These are phyloP conservation scores for Sherardia arvensis DNA, from an alignment of 257 asterid genomes.

Conservation along the genomic window DNA sequence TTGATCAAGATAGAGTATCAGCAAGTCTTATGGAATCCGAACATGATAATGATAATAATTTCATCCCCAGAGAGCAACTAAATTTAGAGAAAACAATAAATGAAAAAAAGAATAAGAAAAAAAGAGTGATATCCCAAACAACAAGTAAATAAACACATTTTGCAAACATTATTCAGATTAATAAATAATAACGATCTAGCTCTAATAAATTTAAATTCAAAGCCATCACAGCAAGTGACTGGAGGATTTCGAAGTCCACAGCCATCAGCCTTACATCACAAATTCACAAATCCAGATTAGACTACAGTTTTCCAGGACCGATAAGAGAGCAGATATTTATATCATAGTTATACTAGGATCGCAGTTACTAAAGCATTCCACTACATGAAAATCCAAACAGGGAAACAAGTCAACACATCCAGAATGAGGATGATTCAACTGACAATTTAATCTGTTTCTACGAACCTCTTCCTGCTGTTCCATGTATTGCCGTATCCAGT, in stretches of 20 bases:
- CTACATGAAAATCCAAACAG: not conserved
- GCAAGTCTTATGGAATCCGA: not conserved
- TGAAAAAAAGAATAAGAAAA: too few relatives aligned
- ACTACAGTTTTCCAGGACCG: not conserved
- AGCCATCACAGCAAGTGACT: not conserved
- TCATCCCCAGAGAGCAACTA: not conserved
- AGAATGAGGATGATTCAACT: not conserved
- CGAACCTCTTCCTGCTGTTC: constrained; percentile 89
- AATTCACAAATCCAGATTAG: not conserved
- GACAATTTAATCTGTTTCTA: not conserved
- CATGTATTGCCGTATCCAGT: constrained; percentile 91
- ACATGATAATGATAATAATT: not conserved
- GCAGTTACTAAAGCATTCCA: not conserved
- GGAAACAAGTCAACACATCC: not conserved
- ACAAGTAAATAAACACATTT: not conserved
- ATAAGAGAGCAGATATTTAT: not conserved
- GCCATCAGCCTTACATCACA: not conserved
- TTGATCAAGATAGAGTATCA: not conserved
- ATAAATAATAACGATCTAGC: not conserved
- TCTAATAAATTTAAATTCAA: not conserved
- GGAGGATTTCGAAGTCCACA: not conserved
- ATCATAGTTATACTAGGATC: not conserved
- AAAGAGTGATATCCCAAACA: not conserved
- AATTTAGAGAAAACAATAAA: not conserved
- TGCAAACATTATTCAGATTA: too few relatives aligned